A percentile compares a stretch with the other conserved stretches of the same genome.
These are phyloP conservation scores for Myxozyma neotropica DNA, from an alignment of 805 yeast species.

Conservation along the genomic window DNA sequence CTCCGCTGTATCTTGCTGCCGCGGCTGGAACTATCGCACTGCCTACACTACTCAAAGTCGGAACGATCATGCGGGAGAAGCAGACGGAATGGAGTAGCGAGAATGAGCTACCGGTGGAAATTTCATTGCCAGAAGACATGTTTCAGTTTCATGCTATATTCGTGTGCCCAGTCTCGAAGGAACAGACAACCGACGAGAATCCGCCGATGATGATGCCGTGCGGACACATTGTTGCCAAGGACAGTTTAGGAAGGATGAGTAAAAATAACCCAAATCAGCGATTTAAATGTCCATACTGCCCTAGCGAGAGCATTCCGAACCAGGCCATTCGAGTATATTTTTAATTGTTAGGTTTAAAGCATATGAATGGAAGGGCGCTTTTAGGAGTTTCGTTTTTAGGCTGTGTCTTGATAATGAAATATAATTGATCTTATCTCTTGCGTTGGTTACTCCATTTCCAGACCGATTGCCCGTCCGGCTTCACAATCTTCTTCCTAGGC, in stretches of 20 bases:
- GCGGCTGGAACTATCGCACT: slow-evolving; percentile 58
- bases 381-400: neutral
- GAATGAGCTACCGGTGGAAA: slow-evolving; percentile 65
- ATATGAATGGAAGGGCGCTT: slow-evolving; percentile 1
- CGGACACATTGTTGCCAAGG: slow-evolving; percentile 62
- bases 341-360: slow-evolving; percentile 29
- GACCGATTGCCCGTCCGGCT: slow-evolving; percentile 63
- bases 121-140: slow-evolving; percentile 52
- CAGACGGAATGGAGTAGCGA: slow-evolving; percentile 58
- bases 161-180: slow-evolving; percentile 71
- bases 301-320: slow-evolving; percentile 49
- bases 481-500: slow-evolving; percentile 72
- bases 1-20: slow-evolving; percentile 55
- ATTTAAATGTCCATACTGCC: slow-evolving; percentile 77
- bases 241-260: slow-evolving; percentile 54
- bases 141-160: slow-evolving; percentile 65
- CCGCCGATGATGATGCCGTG: slow-evolving; percentile 69
- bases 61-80: slow-evolving; percentile 45
- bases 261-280: slow-evolving; percentile 47
- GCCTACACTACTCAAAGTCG: slow-evolving; percentile 56
- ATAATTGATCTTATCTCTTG: slow-evolving; percentile 38
- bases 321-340: slow-evolving; percentile 53
- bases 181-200: slow-evolving; percentile 60
- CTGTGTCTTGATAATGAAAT: neutral
- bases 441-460: slow-evolving; percentile 80